Conservation (phyloP, 78 protist genomes). For the Dictyostelium intermedium region DNA sequence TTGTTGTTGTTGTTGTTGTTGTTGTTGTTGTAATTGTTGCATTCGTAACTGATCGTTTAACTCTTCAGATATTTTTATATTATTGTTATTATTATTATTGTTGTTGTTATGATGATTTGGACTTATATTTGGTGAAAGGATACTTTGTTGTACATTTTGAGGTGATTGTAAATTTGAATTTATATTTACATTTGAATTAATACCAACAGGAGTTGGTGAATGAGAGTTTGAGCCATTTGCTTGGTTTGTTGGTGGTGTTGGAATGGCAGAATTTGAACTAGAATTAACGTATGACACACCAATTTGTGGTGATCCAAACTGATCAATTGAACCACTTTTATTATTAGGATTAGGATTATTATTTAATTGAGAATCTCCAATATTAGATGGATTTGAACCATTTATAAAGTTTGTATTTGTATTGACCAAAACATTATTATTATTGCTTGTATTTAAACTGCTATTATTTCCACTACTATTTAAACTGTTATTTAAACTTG, state of each 20-base stretch:
- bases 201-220: neutral
- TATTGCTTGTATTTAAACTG: neutral
- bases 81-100: neutral
- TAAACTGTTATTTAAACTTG: neutral
- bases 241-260: neutral
- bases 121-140: conserved; percentile 1
- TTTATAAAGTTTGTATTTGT: neutral
- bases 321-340: neutral
- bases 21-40: neutral
- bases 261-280: neutral
- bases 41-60: neutral
- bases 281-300: neutral
- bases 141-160: neutral
- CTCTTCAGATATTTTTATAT: neutral
- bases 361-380: neutral
- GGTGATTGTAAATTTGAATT: neutral
- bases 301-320: neutral
- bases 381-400: neutral
- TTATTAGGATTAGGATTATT: neutral
- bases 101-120: neutral
- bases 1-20: neutral
- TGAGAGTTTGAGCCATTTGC: neutral
- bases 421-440: neutral
- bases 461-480: neutral
- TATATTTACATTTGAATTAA: neutral